phyloP scores from a whole-genome alignment of 2,329 filamentous ascomycete species.

The Phyllachora maydis region DNA sequence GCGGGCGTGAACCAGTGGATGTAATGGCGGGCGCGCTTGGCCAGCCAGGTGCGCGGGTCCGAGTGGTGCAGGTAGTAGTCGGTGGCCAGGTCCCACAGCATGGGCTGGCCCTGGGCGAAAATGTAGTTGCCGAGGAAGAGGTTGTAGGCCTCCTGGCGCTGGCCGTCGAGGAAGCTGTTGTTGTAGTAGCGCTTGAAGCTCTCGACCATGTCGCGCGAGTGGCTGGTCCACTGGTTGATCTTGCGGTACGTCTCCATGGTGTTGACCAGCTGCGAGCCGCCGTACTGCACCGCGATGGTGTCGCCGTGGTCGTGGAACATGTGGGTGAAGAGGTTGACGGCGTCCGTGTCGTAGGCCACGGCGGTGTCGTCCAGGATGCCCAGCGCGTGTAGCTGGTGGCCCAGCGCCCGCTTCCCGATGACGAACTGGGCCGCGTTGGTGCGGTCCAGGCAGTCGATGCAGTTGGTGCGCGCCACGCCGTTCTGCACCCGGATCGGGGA shows the following conservation, averaged over 20 bases:
- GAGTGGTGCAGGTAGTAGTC: slow-evolving; percentile 94
- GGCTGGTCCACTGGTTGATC: slow-evolving; percentile 96
- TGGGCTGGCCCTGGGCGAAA: slow-evolving; percentile 67
- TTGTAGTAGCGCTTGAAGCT: slow-evolving; percentile 99
- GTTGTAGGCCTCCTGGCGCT: slow-evolving; percentile 94
- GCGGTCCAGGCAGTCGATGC: slow-evolving; percentile 90
- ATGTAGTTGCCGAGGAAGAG: slow-evolving; percentile 93
- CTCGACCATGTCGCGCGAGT: slow-evolving; percentile 96
- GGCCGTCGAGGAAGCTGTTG: slow-evolving; percentile 89
- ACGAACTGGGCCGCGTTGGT: slow-evolving; percentile 98
- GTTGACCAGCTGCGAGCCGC: slow-evolving; percentile 91
- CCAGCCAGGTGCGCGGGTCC: slow-evolving; percentile 54
- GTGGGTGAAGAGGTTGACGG: slow-evolving; percentile 86
- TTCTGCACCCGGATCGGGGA: slow-evolving; percentile 59
- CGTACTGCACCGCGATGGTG: slow-evolving; percentile 93
- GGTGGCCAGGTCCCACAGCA: slow-evolving; percentile 89
- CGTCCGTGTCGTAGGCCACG: slow-evolving; percentile 87
- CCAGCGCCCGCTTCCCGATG: slow-evolving; percentile 83
- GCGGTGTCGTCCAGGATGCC: slow-evolving; percentile 60
- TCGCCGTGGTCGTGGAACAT: slow-evolving; percentile 98
- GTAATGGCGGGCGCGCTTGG: slow-evolving; percentile 46
- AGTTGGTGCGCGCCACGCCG: slow-evolving; percentile 85
- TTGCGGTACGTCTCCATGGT: slow-evolving; percentile 99
- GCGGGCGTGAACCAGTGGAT: slow-evolving; percentile 74
- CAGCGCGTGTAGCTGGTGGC: slow-evolving; percentile 77